Evolutionary conservation across 2,329 filamentous ascomycete species (phyloP), one percentile per base, ranked within the genome.

Genomic region (Colletotrichum magnum): DNA sequence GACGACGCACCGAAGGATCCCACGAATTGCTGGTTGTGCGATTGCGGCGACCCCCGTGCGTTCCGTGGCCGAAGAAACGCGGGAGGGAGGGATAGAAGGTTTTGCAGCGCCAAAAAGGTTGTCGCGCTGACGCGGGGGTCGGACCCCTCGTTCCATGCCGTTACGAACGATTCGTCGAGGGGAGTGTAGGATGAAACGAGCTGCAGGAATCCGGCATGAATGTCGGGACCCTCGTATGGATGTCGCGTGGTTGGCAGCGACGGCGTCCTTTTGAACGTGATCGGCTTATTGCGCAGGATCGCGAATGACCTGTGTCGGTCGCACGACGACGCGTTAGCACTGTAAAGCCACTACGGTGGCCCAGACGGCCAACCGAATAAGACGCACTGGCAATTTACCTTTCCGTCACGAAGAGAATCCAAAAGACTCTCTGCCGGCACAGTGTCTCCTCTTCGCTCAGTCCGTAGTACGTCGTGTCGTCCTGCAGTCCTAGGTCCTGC

Each of bases 331-430:
- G 21, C 9, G n/a, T 39, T 47, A 66, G 67, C 48, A 58, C 6
- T 54, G 21, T 7, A 5, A 16, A 12, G 18, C 54, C 12, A 16
- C 51, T 24, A 24, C 13, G 53, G n/a, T 26, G 21, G 15, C 9
- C n/a, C 24, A 45, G 12, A 50, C 45, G 47, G 5, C 18, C 21
- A 26, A 50, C 28, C 21, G 4, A 9, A 18, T 5, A 16, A 32
- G 28, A 13, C 32, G 26, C 15, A 6, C 6, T n/a, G 28, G 1
- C 45, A 26, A 61, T 64, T 57, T 77, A 88, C 86, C 87, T 84
- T 77, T 91, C 89, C 0, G 88, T 88, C 39, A 90, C 84, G 73
- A 90, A 90, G 10, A 91, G 79, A 48, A 90, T 81, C 89, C 89
- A 91, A 75, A 89, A 91, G 7, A 90, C 81, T 12, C 88, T 81